phyloP scores from a whole-genome alignment of 1,284 basidiomycete species.

The Rhodotorula sp. region DNA sequence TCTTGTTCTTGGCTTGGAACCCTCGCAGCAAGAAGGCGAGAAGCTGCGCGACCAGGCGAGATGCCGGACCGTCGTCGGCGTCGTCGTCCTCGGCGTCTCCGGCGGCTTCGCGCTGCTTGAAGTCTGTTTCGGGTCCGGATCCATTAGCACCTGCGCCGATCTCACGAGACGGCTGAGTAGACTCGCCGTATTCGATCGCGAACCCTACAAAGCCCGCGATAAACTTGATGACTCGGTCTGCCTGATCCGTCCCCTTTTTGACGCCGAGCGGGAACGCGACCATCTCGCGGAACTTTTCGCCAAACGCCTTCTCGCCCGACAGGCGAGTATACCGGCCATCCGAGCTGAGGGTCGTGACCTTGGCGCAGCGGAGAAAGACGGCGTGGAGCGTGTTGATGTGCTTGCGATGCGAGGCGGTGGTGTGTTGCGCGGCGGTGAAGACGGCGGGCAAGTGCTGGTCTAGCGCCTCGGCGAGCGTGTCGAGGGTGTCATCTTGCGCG shows the following conservation, averaged over 20 bases:
- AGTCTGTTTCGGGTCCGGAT: slow-evolving; percentile 12
- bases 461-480: slow-evolving; percentile 10
- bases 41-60: slow-evolving; percentile 71
- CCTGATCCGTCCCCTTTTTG: slow-evolving; percentile 78
- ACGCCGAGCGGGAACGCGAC: slow-evolving; percentile 63
- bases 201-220: slow-evolving; percentile 77
- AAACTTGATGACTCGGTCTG: slow-evolving; percentile 81
- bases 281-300: slow-evolving; percentile 68
- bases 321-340: slow-evolving; percentile 60
- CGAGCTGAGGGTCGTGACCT: slow-evolving; percentile 59
- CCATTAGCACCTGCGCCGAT: background rate
- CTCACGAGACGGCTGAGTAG: background rate
- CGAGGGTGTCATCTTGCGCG: slow-evolving; percentile 15
- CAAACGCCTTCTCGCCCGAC: slow-evolving; percentile 77
- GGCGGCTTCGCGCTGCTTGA: slow-evolving; percentile 41
- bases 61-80: slow-evolving; percentile 67
- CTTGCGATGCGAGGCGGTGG: slow-evolving; percentile 84
- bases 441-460: slow-evolving; percentile 26
- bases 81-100: slow-evolving; percentile 56
- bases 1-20: slow-evolving; percentile 85
- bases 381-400: slow-evolving; percentile 84
- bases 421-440: slow-evolving; percentile 78
- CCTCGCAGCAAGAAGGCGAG: slow-evolving; percentile 77
- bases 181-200: slow-evolving; percentile 69
- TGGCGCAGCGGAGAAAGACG: slow-evolving; percentile 67